phyloP scores from a whole-genome alignment of 192 early-diverging fungal species.

The Entophlyctis helioformis region DNA sequence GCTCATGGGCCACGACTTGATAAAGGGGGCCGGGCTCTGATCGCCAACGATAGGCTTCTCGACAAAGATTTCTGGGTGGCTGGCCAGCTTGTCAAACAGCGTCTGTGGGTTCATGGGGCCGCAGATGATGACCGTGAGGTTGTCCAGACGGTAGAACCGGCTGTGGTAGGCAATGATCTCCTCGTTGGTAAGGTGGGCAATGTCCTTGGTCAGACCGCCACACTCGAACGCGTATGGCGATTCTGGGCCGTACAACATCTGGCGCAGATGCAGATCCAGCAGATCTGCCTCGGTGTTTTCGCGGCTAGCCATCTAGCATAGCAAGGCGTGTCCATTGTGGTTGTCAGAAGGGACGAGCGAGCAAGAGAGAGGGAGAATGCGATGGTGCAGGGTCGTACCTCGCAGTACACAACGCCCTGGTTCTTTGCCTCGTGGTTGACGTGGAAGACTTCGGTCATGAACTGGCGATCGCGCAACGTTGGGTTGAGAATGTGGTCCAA shows the following conservation, averaged over 20 bases:
- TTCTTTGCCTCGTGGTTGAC: slow-evolving; percentile 54
- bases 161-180: slow-evolving; percentile 68
- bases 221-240: slow-evolving; percentile 60
- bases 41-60: too few relatives aligned
- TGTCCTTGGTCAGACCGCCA: slow-evolving; percentile 64
- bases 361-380: too few relatives aligned
- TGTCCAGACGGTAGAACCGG: slow-evolving; percentile 59
- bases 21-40: neutral
- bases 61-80: neutral
- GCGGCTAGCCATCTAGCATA: slow-evolving; percentile 59
- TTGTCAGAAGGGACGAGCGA: too few relatives aligned
- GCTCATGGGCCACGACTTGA: too few relatives aligned
- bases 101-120: slow-evolving; percentile 23
- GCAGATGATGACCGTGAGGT: slow-evolving; percentile 56
- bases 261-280: slow-evolving; percentile 40
- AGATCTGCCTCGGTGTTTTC: slow-evolving; percentile 63
- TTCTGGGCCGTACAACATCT: slow-evolving; percentile 28
- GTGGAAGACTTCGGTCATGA: slow-evolving; percentile 68
- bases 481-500: slow-evolving; percentile 73
- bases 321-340: slow-evolving; percentile 3
- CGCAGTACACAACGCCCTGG: slow-evolving; percentile 67
- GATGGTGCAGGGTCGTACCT: slow-evolving; percentile 7
- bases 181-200: slow-evolving; percentile 57
- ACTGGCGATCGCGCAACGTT: slow-evolving; percentile 57
- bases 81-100: slow-evolving; percentile 40